Base-by-base conservation (phyloP, 2,329 filamentous ascomycete species). In the Alternaria triticimaculans region DNA sequence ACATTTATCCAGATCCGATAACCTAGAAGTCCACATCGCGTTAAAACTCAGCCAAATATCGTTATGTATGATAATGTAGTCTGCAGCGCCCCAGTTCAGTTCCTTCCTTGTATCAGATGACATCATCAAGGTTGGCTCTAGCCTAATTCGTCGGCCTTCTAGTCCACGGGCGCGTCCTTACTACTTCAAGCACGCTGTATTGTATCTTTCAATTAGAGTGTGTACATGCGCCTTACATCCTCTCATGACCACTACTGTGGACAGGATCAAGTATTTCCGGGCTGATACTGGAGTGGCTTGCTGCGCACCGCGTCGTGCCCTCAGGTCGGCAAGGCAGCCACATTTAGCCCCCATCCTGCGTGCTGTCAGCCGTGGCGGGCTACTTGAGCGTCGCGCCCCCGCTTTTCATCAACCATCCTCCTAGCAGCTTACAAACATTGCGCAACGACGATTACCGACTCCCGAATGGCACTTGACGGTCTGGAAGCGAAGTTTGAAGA, bases 211-310 rank as follows among this genome's bases (percentile, higher is more conserved):
- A 14, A 51, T 2, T 3, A 15, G 49, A 12, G 12, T 28, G 3
- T 21, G 48, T 5, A 10, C n/a, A 33, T 21, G 6, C 6, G 5
- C 14, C 4, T 3, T 30, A 18, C 12, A 14, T 15, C 6, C n/a
- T 50, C 18, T 50, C 0, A 21, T 11, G 2, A 11, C 0, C 3
- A 3, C 4, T 7, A 10, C 1, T 2, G 4, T 3, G 6, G 15
- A 7, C 7, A 12, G 18, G 7, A 4, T 10, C 5, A 8, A 1
- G 7, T 15, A 2, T 11, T 6, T 0, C 7, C 0, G 18, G 3
- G 14, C 12, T 4, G 8, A 7, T 20, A 5, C 44, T 2, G 0
- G 18, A 15, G 5, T 33, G 26, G 20, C 18, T 30, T 50, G 12
- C n/a, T 14, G 26, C 2, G 6, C 18, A 11, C 28, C 3, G 18